Conservation (phyloP, 345 rosid species). For the Eucalyptus dawsonii region DNA sequence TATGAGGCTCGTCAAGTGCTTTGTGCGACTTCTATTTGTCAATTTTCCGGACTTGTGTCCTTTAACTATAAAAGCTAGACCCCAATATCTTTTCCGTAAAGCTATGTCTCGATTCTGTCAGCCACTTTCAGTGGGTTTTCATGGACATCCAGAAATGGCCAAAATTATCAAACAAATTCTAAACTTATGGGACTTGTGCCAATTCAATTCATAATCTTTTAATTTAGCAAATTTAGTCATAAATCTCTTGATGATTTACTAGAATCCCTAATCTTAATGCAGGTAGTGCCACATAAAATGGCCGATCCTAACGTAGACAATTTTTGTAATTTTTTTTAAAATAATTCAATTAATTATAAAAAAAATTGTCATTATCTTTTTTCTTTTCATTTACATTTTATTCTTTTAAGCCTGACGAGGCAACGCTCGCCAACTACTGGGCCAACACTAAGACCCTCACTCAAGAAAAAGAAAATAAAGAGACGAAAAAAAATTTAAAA, state of each 20-base stretch:
- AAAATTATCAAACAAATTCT: neutral
- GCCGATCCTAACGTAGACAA: rapidly evolving
- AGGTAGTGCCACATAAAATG: too few relatives aligned
- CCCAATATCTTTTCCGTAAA: neutral
- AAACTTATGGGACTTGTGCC: neutral
- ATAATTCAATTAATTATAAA: too few relatives aligned
- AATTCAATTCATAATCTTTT: too few relatives aligned
- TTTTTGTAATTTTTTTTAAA: too few relatives aligned
- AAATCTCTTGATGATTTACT: too few relatives aligned
- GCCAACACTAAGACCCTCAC: neutral
- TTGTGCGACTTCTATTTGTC: neutral
- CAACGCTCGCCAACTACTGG: neutral
- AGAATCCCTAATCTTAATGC: neutral
- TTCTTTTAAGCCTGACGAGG: neutral
- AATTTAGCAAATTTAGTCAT: too few relatives aligned
- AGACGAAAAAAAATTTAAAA: too few relatives aligned
- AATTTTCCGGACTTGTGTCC: neutral
- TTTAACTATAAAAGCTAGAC: neutral
- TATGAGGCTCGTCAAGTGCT: neutral
- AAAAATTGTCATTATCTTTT: rapidly evolving
- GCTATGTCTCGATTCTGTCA: neutral
- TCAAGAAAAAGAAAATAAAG: neutral
- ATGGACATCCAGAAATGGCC: neutral
- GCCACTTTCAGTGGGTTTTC: neutral
- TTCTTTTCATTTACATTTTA: too few relatives aligned